Conservation (phyloP, 2,329 filamentous ascomycete species). For the Colletotrichum sp. region DNA sequence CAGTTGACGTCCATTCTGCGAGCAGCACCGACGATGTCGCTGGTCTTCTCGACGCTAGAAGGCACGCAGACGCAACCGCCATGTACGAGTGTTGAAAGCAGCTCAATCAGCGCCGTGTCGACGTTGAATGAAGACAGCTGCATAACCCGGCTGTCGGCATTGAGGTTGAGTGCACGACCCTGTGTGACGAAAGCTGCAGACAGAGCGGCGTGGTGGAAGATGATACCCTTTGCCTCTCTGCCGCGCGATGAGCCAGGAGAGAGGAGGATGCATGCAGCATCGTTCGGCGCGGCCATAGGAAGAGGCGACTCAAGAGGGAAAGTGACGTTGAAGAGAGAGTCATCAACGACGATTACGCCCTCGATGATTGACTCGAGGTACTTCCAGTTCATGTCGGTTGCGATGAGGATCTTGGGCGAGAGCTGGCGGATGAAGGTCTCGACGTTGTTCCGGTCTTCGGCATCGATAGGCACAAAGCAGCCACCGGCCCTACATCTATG, state of each 20-base stretch:
- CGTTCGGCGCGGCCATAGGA: conserved; percentile 42
- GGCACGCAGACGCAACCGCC: conserved; percentile 68
- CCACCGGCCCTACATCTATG: conserved; percentile 43
- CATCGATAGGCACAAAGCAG: conserved; percentile 55
- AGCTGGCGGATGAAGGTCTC: conserved; percentile 48
- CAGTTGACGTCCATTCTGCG: conserved; percentile 54
- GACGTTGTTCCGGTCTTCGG: conserved; percentile 44
- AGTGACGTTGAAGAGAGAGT: conserved; percentile 37
- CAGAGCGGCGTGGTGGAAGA: conserved; percentile 65
- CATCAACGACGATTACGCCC: conserved; percentile 46
- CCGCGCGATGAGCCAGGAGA: conserved; percentile 56
- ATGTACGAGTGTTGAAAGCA: conserved; percentile 55
- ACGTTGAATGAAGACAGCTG: conserved; percentile 61
- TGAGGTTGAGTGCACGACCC: conserved; percentile 53
- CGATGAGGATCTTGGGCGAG: conserved; percentile 47
- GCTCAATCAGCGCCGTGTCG: conserved; percentile 57
- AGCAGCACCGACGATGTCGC: conserved; percentile 56
- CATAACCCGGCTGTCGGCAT: conserved; percentile 57
- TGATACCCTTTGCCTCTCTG: conserved; percentile 63
- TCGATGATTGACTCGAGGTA: conserved; percentile 44
- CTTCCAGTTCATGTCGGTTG: conserved; percentile 45
- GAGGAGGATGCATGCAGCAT: conserved; percentile 66
- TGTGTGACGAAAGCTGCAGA: conserved; percentile 59
- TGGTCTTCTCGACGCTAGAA: conserved; percentile 50
- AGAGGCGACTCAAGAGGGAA: conserved; percentile 29